Evolutionary conservation across 768 basidiomycete genomes (phyloP).

Genomic region (Amanita polypyramis): DNA sequence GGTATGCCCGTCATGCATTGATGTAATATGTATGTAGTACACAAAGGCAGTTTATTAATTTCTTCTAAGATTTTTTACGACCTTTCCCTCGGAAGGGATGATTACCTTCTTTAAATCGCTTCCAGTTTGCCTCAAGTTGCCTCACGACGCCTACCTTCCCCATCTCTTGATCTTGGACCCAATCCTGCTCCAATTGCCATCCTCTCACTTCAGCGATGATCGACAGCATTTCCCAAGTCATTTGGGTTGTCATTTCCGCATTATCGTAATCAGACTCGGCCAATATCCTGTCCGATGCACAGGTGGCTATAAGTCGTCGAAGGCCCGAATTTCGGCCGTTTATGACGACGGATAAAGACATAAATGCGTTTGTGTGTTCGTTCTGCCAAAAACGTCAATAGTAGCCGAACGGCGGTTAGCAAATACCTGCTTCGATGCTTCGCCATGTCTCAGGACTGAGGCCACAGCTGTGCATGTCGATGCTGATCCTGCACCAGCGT

Average conservation of each 20-base stretch:
- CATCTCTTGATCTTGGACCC: slow-evolving; percentile 26
- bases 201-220: slow-evolving; percentile 66
- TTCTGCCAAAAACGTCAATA: slow-evolving; percentile 31
- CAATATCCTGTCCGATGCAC: slow-evolving; percentile 58
- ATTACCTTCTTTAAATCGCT: slow-evolving; percentile 39
- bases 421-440: slow-evolving; percentile 54
- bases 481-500: slow-evolving; percentile 55
- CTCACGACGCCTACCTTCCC: slow-evolving; percentile 53
- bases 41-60: background rate
- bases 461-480: slow-evolving; percentile 89
- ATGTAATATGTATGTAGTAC: background rate
- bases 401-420: background rate
- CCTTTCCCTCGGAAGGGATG: slow-evolving; percentile 20
- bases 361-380: slow-evolving; percentile 65
- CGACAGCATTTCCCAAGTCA: slow-evolving; percentile 71
- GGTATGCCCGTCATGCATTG: background rate
- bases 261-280: slow-evolving; percentile 82
- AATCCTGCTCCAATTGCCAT: slow-evolving; percentile 63
- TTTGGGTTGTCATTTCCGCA: slow-evolving; percentile 40
- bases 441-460: slow-evolving; percentile 68
- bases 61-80: slow-evolving; percentile 4
- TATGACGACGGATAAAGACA: slow-evolving; percentile 82
- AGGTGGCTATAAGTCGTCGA: slow-evolving; percentile 50
- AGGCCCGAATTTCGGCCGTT: slow-evolving; percentile 64
- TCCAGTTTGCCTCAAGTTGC: slow-evolving; percentile 65